phyloP scores from a whole-genome alignment of 2,329 filamentous ascomycete species.

The Didymella exigua region DNA sequence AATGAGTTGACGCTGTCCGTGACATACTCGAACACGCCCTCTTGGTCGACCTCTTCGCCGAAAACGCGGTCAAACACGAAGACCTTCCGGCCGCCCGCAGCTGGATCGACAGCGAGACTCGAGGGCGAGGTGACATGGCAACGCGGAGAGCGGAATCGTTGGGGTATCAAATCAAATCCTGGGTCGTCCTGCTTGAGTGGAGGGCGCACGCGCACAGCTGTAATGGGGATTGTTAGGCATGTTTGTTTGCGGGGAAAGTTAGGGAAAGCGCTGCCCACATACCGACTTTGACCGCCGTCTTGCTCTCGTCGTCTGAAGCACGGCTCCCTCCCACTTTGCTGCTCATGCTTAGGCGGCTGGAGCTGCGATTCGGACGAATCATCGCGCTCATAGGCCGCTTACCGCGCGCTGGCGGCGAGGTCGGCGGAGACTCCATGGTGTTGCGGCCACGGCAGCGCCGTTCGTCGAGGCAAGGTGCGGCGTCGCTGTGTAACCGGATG shows the following conservation, averaged over 20 bases:
- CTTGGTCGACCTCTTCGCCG: conserved; percentile 78
- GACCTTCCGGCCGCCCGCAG: conserved; percentile 88
- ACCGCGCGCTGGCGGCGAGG: conserved; percentile 43
- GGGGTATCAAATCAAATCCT: conserved; percentile 91
- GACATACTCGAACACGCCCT: conserved; percentile 93
- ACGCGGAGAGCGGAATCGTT: conserved; percentile 91
- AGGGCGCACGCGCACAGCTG: conserved; percentile 91
- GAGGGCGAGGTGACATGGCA: conserved; percentile 87
- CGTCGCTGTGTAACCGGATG: conserved; percentile 19
- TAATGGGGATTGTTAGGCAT: conserved; percentile 32
- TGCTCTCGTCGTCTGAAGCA: conserved; percentile 86
- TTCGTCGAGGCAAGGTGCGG: conserved; percentile 15
- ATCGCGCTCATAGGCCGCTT: conserved; percentile 82
- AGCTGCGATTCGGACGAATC: conserved; percentile 76
- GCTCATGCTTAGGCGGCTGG: conserved; percentile 82
- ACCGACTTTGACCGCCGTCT: conserved; percentile 96
- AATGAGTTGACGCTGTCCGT: conserved; percentile 89
- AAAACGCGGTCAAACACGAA: conserved; percentile 98
- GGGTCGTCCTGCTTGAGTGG: conserved; percentile 83
- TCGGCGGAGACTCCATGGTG: conserved; percentile 47
- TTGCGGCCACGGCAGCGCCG: conserved; percentile 36
- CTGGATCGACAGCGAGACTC: conserved; percentile 79
- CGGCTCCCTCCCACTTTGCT: conserved; percentile 79
- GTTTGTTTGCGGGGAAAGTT: conserved; percentile 9
- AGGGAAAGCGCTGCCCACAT: conserved; percentile 53